Evolutionary conservation across 306 rosid species (phyloP).

Genomic region (Pyrus communis): DNA sequence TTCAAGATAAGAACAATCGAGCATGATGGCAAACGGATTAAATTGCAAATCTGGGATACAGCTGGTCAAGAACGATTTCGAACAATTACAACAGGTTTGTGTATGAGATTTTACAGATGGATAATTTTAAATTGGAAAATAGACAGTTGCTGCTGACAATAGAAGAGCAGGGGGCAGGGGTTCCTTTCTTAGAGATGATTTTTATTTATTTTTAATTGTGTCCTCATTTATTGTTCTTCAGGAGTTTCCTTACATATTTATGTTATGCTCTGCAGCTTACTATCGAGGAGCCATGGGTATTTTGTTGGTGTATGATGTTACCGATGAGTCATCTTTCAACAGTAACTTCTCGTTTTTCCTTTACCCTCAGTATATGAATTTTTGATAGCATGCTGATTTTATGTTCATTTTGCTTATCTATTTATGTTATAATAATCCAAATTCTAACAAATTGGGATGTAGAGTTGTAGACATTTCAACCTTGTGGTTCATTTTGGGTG

Average conservation of each 20-base stretch:
- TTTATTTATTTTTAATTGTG: conserved; percentile 4
- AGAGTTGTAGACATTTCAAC: not conserved
- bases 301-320: conserved; percentile 78
- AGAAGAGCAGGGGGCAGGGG: not conserved
- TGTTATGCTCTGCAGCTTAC: conserved; percentile 56
- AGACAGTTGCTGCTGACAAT: not conserved
- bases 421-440: not conserved
- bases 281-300: conserved; percentile 92
- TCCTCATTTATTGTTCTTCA: not conserved
- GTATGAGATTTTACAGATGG: conserved; percentile 7
- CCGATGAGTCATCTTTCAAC: conserved; percentile 78
- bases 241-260: conserved; percentile 6
- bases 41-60: conserved; percentile 86
- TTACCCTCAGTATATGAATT: conserved; percentile 16
- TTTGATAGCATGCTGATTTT: conserved; percentile 3
- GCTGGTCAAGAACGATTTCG: conserved; percentile 90
- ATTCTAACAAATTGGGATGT: not conserved
- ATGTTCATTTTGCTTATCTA: not conserved
- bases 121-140: not conserved
- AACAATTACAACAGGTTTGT: conserved; percentile 68
- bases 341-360: conserved; percentile 38
- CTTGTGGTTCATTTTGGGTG: not conserved
- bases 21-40: conserved; percentile 68
- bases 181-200: not conserved
- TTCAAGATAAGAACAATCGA: conserved; percentile 90